phyloP scores from a whole-genome alignment of 805 yeast species.

The Starmerella geochares region DNA sequence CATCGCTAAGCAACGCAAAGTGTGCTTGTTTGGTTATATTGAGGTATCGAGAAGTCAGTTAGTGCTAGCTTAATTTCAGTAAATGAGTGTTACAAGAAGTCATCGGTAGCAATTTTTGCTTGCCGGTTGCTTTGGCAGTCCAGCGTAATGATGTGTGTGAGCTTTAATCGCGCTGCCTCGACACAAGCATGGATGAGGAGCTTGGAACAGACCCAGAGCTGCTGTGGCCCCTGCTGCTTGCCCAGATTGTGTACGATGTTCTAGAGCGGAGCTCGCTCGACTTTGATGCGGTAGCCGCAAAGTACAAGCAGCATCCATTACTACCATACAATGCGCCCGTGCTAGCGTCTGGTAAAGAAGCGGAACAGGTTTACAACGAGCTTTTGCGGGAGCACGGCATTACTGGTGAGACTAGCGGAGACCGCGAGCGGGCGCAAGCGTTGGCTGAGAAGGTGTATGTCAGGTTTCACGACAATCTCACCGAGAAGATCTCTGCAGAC shows the following conservation, averaged over 20 bases:
- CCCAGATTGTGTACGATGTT: constrained; percentile 31
- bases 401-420: not conserved
- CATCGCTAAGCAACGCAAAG: too few species aligned
- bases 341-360: constrained; percentile 16
- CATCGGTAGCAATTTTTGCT: not conserved
- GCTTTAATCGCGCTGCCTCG: not conserved
- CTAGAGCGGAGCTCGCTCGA: constrained; percentile 11
- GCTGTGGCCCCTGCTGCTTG: constrained; percentile 29
- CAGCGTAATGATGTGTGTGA: not conserved
- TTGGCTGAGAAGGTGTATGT: constrained; percentile 28
- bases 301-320: constrained; percentile 29
- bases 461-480: constrained; percentile 24
- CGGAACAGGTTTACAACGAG: constrained; percentile 23
- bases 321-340: constrained; percentile 20
- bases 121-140: not conserved
- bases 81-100: too few species aligned
- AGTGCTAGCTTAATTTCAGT: too few species aligned
- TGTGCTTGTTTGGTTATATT: too few species aligned
- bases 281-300: constrained; percentile 24
- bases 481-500: constrained; percentile 23
- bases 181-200: constrained; percentile 11
- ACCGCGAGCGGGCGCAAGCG: constrained; percentile 15
- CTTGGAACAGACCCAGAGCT: constrained; percentile 19
- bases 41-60: too few species aligned
- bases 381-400: constrained; percentile 19